Base-by-base conservation (phyloP, 768 basidiomycete genomes). In the Lactarius pseudohatsudake region DNA sequence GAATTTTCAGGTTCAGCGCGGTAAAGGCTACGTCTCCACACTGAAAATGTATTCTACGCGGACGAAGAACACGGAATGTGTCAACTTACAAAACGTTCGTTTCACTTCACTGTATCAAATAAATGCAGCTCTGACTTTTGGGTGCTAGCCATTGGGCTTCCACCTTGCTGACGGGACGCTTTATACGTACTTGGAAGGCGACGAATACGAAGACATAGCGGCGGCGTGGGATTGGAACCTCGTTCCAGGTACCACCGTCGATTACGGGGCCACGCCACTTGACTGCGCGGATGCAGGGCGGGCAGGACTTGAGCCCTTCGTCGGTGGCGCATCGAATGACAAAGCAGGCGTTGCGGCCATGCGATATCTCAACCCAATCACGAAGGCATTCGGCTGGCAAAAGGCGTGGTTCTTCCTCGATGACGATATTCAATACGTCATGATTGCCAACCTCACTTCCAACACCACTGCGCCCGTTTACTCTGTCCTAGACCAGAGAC, bases 151-250 rank as follows among this genome's bases (percentile, higher is more conserved):
- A 18, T 61, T 66, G 1, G 70, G 68, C 7, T 89, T 90, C 76
- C 89, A 91, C 71, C 78, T 91, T 9, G 80, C 87, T 4, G 86
- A 89, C 62, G 89, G 89, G 3, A 81, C 81, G 0, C 73, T 85
- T 11, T 85, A 86, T 73, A 90, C 85, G 0, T 89, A 90, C 74
- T 71, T 87, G 28, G 76, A 76, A 58, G 90, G 89, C 16, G 77
- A 84, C 70, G 89, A 91, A 74, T 91, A 90, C 72, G 86, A 88
- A 72, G 88, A 90, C 70, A 90, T 90, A 40, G 76, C 84, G 4
- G 89, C 84, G 3, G 79, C 85, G 2, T 89, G 88, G 89, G 87
- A 91, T 74, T 91, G 90, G 90, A 85, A 89, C 69, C 80, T 89
- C 8, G 85, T 91, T 55, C 89, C 90, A 8, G 89, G 90, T 0